Conservation (phyloP, 108 stramenopile species). For the Pelagomonas calceolata region DNA sequence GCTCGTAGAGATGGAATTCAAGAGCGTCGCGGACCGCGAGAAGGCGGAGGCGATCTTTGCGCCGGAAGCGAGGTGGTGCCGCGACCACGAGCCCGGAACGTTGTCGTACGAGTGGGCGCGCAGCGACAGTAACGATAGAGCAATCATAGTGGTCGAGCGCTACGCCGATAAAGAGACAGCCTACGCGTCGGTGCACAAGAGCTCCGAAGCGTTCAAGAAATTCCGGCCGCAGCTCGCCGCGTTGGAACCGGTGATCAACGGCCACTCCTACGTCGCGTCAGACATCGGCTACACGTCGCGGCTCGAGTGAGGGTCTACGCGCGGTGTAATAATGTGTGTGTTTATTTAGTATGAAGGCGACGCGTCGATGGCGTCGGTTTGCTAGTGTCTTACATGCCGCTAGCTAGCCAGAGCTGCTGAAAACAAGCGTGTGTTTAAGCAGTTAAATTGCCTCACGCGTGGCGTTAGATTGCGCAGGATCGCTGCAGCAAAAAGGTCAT, state of each 20-base stretch:
- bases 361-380: too few species aligned
- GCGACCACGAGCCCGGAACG: constrained; percentile 15
- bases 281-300: not conserved
- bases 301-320: too few species aligned
- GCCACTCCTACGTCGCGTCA: not conserved
- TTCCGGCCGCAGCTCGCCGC: constrained; percentile 48
- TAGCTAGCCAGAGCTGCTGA: too few species aligned
- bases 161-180: constrained; percentile 54
- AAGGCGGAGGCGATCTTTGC: too few species aligned
- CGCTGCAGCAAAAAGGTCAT: too few species aligned
- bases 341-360: too few species aligned
- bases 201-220: constrained; percentile 36
- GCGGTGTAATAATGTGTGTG: too few species aligned
- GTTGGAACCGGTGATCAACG: constrained; percentile 21
- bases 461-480: too few species aligned
- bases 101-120: constrained; percentile 48
- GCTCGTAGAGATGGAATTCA: constrained; percentile 25
- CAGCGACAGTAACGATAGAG: constrained; percentile 48
- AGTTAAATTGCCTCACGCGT: too few species aligned
- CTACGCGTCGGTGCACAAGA: constrained; percentile 43
- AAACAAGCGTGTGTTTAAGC: too few species aligned
- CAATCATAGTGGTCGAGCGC: constrained; percentile 46
- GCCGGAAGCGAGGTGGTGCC: not conserved
- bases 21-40: not conserved
- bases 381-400: too few species aligned